Conservation (phyloP, 495 filamentous ascomycete species). For the Cetradonia linearis region DNA sequence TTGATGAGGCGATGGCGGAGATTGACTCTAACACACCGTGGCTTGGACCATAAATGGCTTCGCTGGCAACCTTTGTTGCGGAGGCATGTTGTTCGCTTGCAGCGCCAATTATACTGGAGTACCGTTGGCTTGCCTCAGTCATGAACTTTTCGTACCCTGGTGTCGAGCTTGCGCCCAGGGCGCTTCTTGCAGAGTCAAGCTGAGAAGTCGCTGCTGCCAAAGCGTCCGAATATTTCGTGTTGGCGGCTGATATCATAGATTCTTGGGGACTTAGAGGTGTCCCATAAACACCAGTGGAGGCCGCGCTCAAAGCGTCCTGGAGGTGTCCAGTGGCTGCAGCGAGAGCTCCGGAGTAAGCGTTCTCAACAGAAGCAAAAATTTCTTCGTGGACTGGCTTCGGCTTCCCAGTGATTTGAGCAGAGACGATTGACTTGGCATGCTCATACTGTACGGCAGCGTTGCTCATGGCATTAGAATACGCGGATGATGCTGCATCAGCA, state of each 20-base stretch:
- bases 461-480: constrained; percentile 50
- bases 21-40: constrained; percentile 46
- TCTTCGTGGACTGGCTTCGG: constrained; percentile 51
- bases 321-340: constrained; percentile 50
- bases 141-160: constrained; percentile 26
- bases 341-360: constrained; percentile 56
- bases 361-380: constrained; percentile 56
- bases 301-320: constrained; percentile 38
- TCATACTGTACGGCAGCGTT: constrained; percentile 54
- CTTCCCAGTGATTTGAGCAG: constrained; percentile 54
- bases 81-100: constrained; percentile 27
- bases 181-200: constrained; percentile 47
- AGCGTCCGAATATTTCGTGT: constrained; percentile 27
- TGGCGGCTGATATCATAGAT: constrained; percentile 30
- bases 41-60: constrained; percentile 29
- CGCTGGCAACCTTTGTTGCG: constrained; percentile 30
- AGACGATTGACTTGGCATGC: constrained; percentile 54
- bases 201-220: constrained; percentile 43
- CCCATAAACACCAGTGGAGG: constrained; percentile 38
- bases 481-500: constrained; percentile 41
- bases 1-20: constrained; percentile 54
- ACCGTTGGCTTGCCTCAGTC: constrained; percentile 24
- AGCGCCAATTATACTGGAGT: constrained; percentile 23
- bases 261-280: constrained; percentile 29
- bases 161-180: constrained; percentile 32